Evolutionary conservation across 805 yeast species (phyloP).

Genomic region (Clavispora asparagi): DNA sequence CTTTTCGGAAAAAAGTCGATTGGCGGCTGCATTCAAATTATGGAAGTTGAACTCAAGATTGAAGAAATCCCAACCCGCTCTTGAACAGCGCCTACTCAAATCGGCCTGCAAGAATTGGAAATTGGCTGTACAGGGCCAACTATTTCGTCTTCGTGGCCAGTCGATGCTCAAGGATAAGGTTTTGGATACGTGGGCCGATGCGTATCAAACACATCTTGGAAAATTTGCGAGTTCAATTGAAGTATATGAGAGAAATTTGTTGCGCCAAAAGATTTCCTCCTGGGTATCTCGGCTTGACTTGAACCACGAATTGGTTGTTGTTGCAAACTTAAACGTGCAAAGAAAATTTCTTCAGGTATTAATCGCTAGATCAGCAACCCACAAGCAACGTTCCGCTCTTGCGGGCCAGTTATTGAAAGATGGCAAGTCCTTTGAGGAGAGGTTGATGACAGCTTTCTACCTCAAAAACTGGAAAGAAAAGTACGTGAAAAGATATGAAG

Average conservation of each 20-base stretch:
- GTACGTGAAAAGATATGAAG: conserved; percentile 19
- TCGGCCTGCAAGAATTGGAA: neutral
- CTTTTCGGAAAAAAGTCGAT: neutral
- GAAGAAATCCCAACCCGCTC: neutral
- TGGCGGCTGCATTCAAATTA: neutral
- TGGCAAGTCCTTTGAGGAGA: conserved; percentile 2
- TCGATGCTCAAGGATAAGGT: neutral
- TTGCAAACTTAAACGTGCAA: conserved; percentile 18
- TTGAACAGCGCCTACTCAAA: neutral
- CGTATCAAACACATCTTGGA: neutral
- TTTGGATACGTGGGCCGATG: neutral
- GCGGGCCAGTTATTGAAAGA: neutral
- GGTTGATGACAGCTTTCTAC: conserved; percentile 1
- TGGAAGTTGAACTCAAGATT: neutral
- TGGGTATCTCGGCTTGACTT: neutral
- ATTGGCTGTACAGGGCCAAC: neutral
- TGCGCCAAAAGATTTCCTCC: neutral
- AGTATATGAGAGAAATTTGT: neutral
- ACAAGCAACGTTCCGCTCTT: neutral
- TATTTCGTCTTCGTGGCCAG: neutral
- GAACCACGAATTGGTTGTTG: conserved; percentile 4
- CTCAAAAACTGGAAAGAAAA: conserved; percentile 19
- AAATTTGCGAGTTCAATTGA: neutral
- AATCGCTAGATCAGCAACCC: neutral
- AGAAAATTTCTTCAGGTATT: conserved; percentile 4